These are phyloP conservation scores for Acer negundo DNA, from an alignment of 345 rosid species.

Conservation along the genomic window DNA sequence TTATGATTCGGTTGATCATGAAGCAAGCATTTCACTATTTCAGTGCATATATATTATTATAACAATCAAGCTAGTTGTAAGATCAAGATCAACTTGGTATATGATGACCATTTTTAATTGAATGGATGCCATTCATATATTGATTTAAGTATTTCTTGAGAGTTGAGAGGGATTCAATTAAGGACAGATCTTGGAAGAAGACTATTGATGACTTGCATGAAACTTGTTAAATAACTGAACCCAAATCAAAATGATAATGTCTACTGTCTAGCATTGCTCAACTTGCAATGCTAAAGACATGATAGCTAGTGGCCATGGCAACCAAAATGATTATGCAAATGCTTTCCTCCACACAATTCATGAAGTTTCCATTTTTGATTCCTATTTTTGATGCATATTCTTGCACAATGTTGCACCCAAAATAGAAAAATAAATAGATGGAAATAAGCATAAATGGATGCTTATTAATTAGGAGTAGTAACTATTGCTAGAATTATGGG, in stretches of 20 bases:
- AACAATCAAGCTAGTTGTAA: not conserved
- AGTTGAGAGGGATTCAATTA: no score
- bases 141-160: no score
- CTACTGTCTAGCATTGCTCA: not conserved
- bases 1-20: not conserved
- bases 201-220: not conserved
- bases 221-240: not conserved
- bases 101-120: not conserved
- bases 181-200: not conserved
- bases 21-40: not conserved
- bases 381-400: no score
- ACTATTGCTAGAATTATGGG: no score
- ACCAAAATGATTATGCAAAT: conserved; percentile 7
- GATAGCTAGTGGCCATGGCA: not conserved
- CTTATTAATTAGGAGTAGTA: not conserved
- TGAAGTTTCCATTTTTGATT: not conserved
- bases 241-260: not conserved
- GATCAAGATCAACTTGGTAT: no score
- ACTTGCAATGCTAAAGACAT: not conserved
- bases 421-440: not conserved
- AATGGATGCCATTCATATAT: not conserved
- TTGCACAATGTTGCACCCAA: not conserved
- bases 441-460: not conserved
- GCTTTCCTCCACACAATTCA: not conserved
- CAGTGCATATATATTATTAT: not conserved